A percentile compares a stretch with the other conserved stretches of the same genome.
phyloP scores from a whole-genome alignment of 805 yeast species.

The Isabelozyma gotoi region DNA sequence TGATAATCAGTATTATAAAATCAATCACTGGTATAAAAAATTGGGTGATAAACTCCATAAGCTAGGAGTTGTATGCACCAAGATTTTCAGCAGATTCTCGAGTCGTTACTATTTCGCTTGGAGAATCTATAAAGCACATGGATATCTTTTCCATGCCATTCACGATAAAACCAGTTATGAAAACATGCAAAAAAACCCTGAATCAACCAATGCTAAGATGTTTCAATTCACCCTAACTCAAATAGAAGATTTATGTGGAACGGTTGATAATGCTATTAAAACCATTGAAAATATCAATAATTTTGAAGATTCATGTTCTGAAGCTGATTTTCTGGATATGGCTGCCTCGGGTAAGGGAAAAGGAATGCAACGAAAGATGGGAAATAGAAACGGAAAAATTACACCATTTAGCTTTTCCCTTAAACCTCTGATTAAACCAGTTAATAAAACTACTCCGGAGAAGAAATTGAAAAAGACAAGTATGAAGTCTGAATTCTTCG shows the following conservation, averaged over 20 bases:
- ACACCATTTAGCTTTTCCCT: constrained; percentile 1
- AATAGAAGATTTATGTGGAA: constrained; percentile 6
- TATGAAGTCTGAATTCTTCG: background rate
- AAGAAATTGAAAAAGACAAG: background rate
- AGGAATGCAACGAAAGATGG: background rate
- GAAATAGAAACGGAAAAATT: background rate
- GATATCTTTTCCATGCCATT: constrained; percentile 9
- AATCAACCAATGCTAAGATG: constrained; percentile 8
- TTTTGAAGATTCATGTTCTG: constrained; percentile 6
- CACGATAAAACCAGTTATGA: constrained; percentile 6
- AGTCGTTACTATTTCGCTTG: constrained; percentile 61
- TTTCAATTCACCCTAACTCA: constrained; percentile 15
- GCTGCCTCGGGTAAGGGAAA: background rate
- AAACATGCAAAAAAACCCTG: constrained; percentile 3
- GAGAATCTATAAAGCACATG: constrained; percentile 59
- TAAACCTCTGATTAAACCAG: background rate
- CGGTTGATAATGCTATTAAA: constrained; percentile 2
- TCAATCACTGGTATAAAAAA: constrained; percentile 2
- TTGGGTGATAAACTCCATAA: background rate
- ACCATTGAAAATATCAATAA: constrained; percentile 2
- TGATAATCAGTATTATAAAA: background rate
- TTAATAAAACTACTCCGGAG: background rate
- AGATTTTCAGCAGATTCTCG: constrained; percentile 41
- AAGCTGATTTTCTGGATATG: background rate
- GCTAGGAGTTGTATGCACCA: constrained; percentile 9